These are phyloP conservation scores for Hymenochaete sp. DNA, from an alignment of 1,284 basidiomycete genomes.

Conservation along the genomic window DNA sequence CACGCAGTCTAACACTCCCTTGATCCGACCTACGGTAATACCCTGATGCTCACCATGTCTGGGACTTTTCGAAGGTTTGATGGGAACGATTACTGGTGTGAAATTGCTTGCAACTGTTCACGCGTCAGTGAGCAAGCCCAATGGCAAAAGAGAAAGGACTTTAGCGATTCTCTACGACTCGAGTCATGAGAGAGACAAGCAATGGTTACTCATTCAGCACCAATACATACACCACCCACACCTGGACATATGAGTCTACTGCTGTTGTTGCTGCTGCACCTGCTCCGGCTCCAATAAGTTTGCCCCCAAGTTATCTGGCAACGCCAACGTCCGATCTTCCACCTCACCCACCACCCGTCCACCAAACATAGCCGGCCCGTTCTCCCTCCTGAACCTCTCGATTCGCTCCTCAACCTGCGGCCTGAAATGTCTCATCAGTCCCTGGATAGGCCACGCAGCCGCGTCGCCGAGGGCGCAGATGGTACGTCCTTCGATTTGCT, in stretches of 20 bases:
- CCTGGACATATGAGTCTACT: background rate
- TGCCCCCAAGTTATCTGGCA: conserved; percentile 75
- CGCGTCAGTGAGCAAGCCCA: too few species aligned
- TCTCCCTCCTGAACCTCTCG: conserved; percentile 62
- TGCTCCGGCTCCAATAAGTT: conserved; percentile 30
- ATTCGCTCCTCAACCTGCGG: conserved; percentile 90
- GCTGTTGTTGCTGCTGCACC: background rate
- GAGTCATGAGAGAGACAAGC: too few species aligned
- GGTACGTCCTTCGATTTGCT: conserved; percentile 93
- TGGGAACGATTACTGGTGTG: too few species aligned
- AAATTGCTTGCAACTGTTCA: too few species aligned
- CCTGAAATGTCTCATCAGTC: conserved; percentile 94
- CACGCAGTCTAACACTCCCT: too few species aligned
- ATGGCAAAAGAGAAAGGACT: too few species aligned
- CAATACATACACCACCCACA: background rate
- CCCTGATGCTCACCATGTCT: too few species aligned
- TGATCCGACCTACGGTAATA: too few species aligned
- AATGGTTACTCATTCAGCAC: too few species aligned
- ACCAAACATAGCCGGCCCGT: conserved; percentile 87
- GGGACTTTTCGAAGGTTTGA: too few species aligned
- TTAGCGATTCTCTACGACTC: too few species aligned
- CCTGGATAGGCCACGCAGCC: conserved; percentile 97
- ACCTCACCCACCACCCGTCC: conserved; percentile 68
- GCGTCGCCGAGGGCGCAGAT: conserved; percentile 97
- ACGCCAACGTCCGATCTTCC: conserved; percentile 57